Base-by-base conservation (phyloP, 2,329 filamentous ascomycete species). In the Fusarium oligoseptatum region DNA sequence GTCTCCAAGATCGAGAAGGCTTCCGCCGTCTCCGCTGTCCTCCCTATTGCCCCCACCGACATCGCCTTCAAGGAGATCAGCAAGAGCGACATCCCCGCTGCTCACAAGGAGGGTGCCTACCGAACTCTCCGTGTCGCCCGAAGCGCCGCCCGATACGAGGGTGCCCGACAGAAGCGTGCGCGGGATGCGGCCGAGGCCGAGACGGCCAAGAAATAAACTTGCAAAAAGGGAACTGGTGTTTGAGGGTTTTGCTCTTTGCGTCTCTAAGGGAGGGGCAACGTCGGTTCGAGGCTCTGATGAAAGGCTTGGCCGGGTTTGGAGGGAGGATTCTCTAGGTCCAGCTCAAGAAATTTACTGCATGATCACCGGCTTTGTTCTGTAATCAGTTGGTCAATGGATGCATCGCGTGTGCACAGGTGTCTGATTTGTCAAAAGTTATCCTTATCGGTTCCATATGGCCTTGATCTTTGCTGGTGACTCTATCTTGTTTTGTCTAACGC, bases 161-260 rank as follows among this genome's bases (percentile, higher is more conserved):
- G 97, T 87, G 90, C 90, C 83, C 92, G 95, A 85, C 95, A 97
- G 91, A 98, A 98, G 95, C 93, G 97, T 83, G 92, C 90, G 81
- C 94, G 93, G 90, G 94, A 94, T 82, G 96, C 93, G 89, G 93
- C 92, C 81, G 94, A 95, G 84, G 94, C 93, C 83, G 93, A 93
- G 85, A 89, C 88, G 83, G 91, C 91, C 87, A 96, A 96, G 93
- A 96, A 97, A 92, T 96, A 95, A 88, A 84, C 82, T 82, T 75
- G 76, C 76, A 79, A 81, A 82, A 83, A 80, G 80, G 81, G 78
- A 82, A 82, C 79, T 80, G 82, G 82, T 84, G 83, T 84, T 84
- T 82, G 79, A 81, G 81, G 82, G 79, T 82, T 83, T 84, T 82
- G 82, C 82, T 83, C 81, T 83, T 82, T 81, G 81, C 81, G 81